Percentiles rank a stretch among this genome's conserved stretches.
phyloP scores from a whole-genome alignment of 2,329 filamentous ascomycete species.

The Colletotrichum tabaci region DNA sequence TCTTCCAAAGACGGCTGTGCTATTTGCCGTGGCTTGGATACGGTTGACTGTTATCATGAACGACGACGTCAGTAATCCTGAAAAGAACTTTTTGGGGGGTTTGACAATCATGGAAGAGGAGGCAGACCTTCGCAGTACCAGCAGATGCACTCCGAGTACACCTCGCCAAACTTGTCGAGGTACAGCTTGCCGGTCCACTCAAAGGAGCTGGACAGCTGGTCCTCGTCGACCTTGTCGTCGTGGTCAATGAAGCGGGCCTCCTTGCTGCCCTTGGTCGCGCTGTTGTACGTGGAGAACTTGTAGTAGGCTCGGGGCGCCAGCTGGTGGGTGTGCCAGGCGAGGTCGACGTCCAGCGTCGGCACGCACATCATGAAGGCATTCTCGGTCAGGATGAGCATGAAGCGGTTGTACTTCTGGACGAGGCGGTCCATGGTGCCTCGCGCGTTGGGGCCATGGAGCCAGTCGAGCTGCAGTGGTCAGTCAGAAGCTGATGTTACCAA shows the following conservation, averaged over 20 bases:
- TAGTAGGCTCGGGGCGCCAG: slow-evolving; percentile 77
- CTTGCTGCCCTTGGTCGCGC: slow-evolving; percentile 39
- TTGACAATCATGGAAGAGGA: no score
- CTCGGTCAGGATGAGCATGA: slow-evolving; percentile 70
- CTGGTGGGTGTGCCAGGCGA: slow-evolving; percentile 88
- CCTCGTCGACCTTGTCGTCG: slow-evolving; percentile 86
- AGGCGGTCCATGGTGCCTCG: slow-evolving; percentile 75
- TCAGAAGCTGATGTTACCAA: neutral
- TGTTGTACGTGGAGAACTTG: slow-evolving; percentile 61
- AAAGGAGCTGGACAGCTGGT: slow-evolving; percentile 74
- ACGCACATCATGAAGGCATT: slow-evolving; percentile 68
- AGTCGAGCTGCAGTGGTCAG: slow-evolving; percentile 69
- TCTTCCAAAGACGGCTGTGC: slow-evolving; percentile 61
- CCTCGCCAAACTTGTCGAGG: slow-evolving; percentile 72
- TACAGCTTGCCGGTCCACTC: slow-evolving; percentile 82
- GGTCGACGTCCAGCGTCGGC: slow-evolving; percentile 81
- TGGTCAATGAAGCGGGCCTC: slow-evolving; percentile 79
- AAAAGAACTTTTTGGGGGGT: fast-evolving
- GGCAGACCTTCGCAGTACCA: slow-evolving; percentile 82
- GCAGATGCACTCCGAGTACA: slow-evolving; percentile 85
- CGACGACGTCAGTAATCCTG: neutral
- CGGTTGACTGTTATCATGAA: slow-evolving; percentile 62
- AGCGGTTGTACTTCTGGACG: slow-evolving; percentile 75
- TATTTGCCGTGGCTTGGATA: slow-evolving; percentile 64
- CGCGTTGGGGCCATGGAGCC: slow-evolving; percentile 80